Percentiles rank a stretch among this genome's conserved stretches.
Evolutionary conservation across 768 basidiomycete genomes (phyloP).

Genomic region (Boletus huronensis): DNA sequence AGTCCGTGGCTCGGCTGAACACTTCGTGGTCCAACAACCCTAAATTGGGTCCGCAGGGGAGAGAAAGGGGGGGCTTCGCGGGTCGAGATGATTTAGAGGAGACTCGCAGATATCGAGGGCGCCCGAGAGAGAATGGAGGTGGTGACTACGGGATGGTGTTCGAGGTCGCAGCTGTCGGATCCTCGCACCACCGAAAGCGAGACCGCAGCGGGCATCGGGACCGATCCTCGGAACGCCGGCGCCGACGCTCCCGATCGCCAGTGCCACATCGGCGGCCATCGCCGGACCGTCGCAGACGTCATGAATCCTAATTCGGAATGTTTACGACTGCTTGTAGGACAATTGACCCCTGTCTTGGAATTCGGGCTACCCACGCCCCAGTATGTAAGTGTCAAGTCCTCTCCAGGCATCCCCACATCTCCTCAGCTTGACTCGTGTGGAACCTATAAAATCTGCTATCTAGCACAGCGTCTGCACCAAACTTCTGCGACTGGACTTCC

Average conservation of each 20-base stretch:
- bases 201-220: constrained; percentile 55
- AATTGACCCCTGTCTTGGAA: constrained; percentile 12
- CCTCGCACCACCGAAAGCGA: constrained; percentile 38
- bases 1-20: constrained; percentile 90
- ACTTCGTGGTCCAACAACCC: constrained; percentile 78
- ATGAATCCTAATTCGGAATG: constrained; percentile 5
- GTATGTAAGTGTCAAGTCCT: constrained; percentile 20
- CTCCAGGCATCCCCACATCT: too few species aligned
- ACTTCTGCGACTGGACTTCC: neutral
- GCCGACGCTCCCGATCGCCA: constrained; percentile 27
- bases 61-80: constrained; percentile 49
- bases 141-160: constrained; percentile 76
- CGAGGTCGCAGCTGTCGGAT: constrained; percentile 52
- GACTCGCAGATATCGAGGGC: constrained; percentile 61
- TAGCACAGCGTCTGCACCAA: neutral
- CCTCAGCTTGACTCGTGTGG: constrained; percentile 5
- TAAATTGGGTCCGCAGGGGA: constrained; percentile 43
- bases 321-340: constrained; percentile 26
- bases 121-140: constrained; percentile 30
- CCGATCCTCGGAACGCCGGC: constrained; percentile 24
- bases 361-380: constrained; percentile 9
- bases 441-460: constrained; percentile 20
- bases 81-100: constrained; percentile 74
- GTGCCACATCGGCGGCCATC: constrained; percentile 34
- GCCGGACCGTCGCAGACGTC: constrained; percentile 30